Evolutionary conservation across 2,329 filamentous ascomycete genomes (phyloP).

Genomic region (Talaromyces sp.): DNA sequence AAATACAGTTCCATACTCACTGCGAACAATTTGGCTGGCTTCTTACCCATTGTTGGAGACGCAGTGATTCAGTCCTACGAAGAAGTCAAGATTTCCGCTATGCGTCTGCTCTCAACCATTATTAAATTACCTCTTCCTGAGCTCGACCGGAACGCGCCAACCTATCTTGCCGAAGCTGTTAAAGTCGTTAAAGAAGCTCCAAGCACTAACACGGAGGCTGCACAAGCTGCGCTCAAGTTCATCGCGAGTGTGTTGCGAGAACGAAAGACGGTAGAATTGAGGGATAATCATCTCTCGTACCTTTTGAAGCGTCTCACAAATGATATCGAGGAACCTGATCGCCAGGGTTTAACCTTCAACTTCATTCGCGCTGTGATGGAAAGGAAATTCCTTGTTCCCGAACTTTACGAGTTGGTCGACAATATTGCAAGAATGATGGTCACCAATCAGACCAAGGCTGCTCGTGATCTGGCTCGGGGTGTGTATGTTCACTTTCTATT

Average conservation of each 20-base stretch:
- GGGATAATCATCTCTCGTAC: constrained; percentile 77
- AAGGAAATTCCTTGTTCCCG: constrained; percentile 77
- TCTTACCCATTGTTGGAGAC: constrained; percentile 86
- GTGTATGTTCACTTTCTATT: constrained; percentile 92
- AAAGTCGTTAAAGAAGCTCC: constrained; percentile 73
- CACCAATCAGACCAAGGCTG: constrained; percentile 85
- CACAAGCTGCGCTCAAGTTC: constrained; percentile 85
- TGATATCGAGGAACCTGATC: constrained; percentile 87
- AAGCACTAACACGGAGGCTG: constrained; percentile 75
- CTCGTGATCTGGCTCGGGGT: constrained; percentile 80
- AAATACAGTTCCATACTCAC: constrained; percentile 81
- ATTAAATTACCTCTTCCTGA: constrained; percentile 75
- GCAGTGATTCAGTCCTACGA: constrained; percentile 79
- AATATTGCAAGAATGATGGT: constrained; percentile 90
- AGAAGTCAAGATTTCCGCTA: constrained; percentile 84
- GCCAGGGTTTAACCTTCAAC: constrained; percentile 90
- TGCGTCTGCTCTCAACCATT: constrained; percentile 79
- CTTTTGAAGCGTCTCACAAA: constrained; percentile 77
- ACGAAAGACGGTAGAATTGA: constrained; percentile 69
- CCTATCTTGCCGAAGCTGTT: constrained; percentile 82
- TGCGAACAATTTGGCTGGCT: constrained; percentile 73
- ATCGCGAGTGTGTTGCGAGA: constrained; percentile 82
- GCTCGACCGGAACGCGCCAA: constrained; percentile 66
- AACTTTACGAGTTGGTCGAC: constrained; percentile 88
- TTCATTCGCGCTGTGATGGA: constrained; percentile 86